These are phyloP conservation scores for Penicillium expansum DNA, from an alignment of 2,329 filamentous ascomycete species.

Conservation along the genomic window DNA sequence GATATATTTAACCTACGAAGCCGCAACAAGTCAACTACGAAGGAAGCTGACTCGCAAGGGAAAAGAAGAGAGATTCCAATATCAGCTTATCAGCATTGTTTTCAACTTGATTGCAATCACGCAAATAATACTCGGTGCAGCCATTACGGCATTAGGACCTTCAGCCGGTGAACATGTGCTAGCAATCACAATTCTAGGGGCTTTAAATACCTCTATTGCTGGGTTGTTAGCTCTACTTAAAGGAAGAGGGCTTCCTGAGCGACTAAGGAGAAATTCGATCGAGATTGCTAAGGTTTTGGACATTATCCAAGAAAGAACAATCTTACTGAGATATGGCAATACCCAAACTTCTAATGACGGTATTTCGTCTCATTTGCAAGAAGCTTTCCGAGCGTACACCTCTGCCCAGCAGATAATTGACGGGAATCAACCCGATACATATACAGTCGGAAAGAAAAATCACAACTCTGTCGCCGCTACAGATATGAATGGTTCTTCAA, in stretches of 20 bases:
- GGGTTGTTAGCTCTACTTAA: conserved; percentile 11
- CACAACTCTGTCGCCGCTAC: too few species aligned
- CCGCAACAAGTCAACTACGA: neutral
- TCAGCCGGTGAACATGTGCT: conserved; percentile 7
- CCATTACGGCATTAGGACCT: conserved; percentile 10
- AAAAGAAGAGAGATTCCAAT: neutral
- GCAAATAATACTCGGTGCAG: conserved; percentile 9
- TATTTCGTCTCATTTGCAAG: too few species aligned
- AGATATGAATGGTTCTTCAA: too few species aligned
- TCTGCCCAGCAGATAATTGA: too few species aligned
- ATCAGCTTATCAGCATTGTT: too few species aligned
- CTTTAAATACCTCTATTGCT: conserved; percentile 10
- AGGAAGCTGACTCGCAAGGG: neutral
- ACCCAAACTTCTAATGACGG: too few species aligned
- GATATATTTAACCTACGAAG: neutral
- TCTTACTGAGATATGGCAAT: too few species aligned
- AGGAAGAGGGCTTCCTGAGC: conserved; percentile 12
- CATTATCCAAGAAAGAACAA: conserved; percentile 1
- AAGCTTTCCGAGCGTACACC: too few species aligned
- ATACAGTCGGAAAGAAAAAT: too few species aligned
- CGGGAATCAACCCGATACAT: too few species aligned
- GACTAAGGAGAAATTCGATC: conserved; percentile 4
- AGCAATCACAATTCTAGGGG: conserved; percentile 11
- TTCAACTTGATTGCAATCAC: conserved; percentile 10
- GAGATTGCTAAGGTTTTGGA: conserved; percentile 8